phyloP scores from a whole-genome alignment of 2,329 filamentous ascomycete genomes.

The Penicillium brasilianum region DNA sequence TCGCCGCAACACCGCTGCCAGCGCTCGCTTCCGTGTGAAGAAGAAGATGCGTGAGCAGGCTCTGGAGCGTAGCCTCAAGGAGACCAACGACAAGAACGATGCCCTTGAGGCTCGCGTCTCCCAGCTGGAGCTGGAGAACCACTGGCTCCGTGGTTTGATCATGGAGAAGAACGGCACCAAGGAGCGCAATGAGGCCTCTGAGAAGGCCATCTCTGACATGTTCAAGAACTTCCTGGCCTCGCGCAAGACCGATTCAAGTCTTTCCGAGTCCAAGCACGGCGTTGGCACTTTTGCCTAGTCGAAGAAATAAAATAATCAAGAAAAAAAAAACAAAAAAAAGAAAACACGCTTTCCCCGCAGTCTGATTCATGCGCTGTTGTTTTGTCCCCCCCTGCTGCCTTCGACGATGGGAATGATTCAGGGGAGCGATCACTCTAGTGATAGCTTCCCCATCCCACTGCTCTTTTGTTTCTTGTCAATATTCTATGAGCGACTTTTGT shows the following conservation, averaged over 20 bases:
- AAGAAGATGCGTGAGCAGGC: conserved; percentile 94
- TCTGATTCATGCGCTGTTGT: conserved; percentile 23
- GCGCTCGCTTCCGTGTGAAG: conserved; percentile 90
- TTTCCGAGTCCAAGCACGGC: conserved; percentile 39
- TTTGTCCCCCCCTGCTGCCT: conserved; percentile 21
- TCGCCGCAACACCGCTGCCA: conserved; percentile 84
- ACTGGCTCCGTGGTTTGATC: conserved; percentile 78
- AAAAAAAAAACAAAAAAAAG: conserved; percentile 19
- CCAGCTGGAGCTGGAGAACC: conserved; percentile 79
- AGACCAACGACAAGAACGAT: conserved; percentile 78
- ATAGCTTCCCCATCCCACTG: not conserved
- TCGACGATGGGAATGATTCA: not conserved
- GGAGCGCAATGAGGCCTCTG: conserved; percentile 46
- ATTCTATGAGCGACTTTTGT: conserved; percentile 25
- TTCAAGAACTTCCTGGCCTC: conserved; percentile 48
- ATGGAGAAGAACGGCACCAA: conserved; percentile 72
- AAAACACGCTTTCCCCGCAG: conserved; percentile 10
- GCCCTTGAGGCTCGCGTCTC: conserved; percentile 74
- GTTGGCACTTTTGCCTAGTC: conserved; percentile 36
- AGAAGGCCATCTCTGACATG: conserved; percentile 51
- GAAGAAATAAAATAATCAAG: conserved; percentile 25
- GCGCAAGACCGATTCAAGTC: conserved; percentile 40
- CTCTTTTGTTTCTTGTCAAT: conserved; percentile 31
- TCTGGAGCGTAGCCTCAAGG: conserved; percentile 79
- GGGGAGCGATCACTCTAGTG: too few species aligned